phyloP scores from a whole-genome alignment of 129 eudicot genomes.

The Lactuca saligna region DNA sequence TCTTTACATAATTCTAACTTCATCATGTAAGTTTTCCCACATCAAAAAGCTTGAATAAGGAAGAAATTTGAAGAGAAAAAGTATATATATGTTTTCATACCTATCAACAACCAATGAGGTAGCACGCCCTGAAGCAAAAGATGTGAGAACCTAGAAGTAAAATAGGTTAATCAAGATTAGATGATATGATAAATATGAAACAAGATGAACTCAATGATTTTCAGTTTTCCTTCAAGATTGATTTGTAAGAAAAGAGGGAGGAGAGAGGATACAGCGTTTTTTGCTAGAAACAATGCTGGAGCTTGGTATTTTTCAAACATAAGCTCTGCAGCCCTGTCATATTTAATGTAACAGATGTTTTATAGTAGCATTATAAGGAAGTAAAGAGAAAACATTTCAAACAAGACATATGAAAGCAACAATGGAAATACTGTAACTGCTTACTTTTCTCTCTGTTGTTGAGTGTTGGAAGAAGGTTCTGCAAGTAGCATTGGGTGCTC shows the following conservation, averaged over 20 bases:
- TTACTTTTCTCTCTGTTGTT: constrained; percentile 96
- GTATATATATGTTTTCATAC: constrained; percentile 38
- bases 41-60: constrained; percentile 3
- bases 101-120: constrained; percentile 94
- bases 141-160: constrained; percentile 76
- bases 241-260: constrained; percentile 13
- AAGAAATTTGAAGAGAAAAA: background rate
- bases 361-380: constrained; percentile 3
- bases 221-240: constrained; percentile 6
- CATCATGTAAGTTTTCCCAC: constrained; percentile 1
- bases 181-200: constrained; percentile 16
- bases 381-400: background rate
- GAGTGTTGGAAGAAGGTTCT: constrained; percentile 85
- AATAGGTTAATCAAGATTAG: constrained; percentile 8
- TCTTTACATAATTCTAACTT: constrained; percentile 4
- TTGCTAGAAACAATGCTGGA: constrained; percentile 96
- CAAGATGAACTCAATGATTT: background rate
- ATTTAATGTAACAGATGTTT: constrained; percentile 12
- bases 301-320: constrained; percentile 99
- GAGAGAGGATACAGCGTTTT: constrained; percentile 78
- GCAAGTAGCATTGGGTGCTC: constrained; percentile 99
- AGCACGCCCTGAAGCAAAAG: constrained; percentile 99
- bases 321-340: constrained; percentile 86
- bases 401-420: constrained; percentile 6
- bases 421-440: constrained; percentile 23